Evolutionary conservation across 768 basidiomycete genomes (phyloP), one percentile per base, ranked within the genome.

Genomic region (Omphalotus guepiniiformis): DNA sequence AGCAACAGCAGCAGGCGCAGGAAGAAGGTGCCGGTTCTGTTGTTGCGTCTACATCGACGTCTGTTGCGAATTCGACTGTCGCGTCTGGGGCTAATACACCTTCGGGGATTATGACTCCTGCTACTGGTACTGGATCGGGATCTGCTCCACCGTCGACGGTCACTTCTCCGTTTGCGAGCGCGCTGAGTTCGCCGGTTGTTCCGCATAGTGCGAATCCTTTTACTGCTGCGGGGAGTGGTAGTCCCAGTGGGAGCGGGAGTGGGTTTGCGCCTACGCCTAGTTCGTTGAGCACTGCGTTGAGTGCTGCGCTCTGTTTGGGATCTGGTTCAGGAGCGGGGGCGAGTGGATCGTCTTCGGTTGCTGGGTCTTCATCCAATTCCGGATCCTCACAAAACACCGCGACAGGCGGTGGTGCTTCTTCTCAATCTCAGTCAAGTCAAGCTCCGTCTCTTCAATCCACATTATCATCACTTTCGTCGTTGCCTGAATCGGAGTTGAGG

Each of bases 401-500:
- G n/a, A n/a, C n/a, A n/a, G n/a, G n/a, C n/a, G n/a, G n/a, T n/a
- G 3, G 13, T 16, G 19, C 12, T 1, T 2, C 27, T 3, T 1
- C 27, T 12, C 28, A 42, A 11, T 12, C 28, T n/a, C 19, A 27
- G 9, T 27, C 26, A n/a, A 30, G 26, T 21, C 18, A 27, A 30
- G 28, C 42, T 36, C 22, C 16, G n/a, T 46, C 44, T 12, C 44
- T 46, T 11, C 23, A 22, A 27, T 25, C 34, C 22, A 21, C 28
- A n/a, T 36, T 15, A 26, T 46, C 44, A 15, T 68, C 70, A 39
- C 68, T 78, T 21, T 71, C 73, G 2, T 68, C 74, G 29, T 79
- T 78, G 58, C 76, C 71, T 4, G 82, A 85, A 58, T 71, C 73
- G 12, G 85, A 87, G 59, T 61, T 87, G 45, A 66, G 82, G 9